Evolutionary conservation across 1,284 basidiomycete genomes (phyloP).

Genomic region (Malassezia pachydermatis): DNA sequence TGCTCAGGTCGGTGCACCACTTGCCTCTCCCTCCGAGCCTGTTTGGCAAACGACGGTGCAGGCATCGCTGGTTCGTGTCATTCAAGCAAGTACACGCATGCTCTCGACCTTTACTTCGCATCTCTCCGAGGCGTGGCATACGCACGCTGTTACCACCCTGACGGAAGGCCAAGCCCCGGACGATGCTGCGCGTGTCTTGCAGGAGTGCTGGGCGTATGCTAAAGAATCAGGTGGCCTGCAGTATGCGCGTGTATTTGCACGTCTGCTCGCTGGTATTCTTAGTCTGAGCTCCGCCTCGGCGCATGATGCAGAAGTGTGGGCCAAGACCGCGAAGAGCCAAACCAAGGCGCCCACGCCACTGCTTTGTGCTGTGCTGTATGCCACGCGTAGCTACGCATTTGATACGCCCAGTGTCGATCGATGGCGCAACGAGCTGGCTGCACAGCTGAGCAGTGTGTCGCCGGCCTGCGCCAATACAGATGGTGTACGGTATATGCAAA

Average conservation of each 20-base stretch:
- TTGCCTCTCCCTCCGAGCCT: background rate
- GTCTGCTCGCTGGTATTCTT: slow-evolving; percentile 33
- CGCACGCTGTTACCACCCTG: background rate
- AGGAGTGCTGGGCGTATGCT: background rate
- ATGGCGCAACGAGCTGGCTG: slow-evolving; percentile 80
- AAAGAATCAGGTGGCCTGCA: background rate
- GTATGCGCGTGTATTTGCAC: slow-evolving; percentile 29
- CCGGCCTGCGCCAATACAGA: slow-evolving; percentile 58
- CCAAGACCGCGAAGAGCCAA: slow-evolving; percentile 25
- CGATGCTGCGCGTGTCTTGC: background rate
- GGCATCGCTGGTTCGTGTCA: slow-evolving; percentile 5
- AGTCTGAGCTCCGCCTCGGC: slow-evolving; percentile 30
- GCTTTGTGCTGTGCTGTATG: slow-evolving; percentile 5
- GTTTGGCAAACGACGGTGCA: background rate
- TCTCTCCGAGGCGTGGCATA: slow-evolving; percentile 12
- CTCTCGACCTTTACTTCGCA: background rate
- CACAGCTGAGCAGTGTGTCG: slow-evolving; percentile 62
- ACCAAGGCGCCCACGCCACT: slow-evolving; percentile 17
- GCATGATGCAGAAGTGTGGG: slow-evolving; percentile 32
- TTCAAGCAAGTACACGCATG: slow-evolving; percentile 6
- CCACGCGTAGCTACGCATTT: slow-evolving; percentile 1
- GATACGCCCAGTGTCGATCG: slow-evolving; percentile 59
- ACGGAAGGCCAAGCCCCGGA: background rate
- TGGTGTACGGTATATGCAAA: slow-evolving; percentile 62
- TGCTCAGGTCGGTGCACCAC: background rate